Evolutionary conservation across 768 basidiomycete species (phyloP).

Genomic region (Rhodotorula graminis): DNA sequence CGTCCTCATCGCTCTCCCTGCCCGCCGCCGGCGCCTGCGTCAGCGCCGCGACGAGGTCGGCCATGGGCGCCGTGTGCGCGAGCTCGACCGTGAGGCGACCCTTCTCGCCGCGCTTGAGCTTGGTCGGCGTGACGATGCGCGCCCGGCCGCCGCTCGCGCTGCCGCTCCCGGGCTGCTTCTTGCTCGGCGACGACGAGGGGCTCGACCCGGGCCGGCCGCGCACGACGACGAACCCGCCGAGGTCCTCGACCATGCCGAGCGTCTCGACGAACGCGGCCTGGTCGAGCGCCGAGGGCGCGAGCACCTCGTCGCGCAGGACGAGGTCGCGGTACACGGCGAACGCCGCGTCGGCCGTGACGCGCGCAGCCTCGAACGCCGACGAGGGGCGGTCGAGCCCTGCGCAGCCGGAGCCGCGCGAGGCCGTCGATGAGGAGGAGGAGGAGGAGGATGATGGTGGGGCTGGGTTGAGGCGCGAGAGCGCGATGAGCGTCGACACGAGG

Average conservation of each 20-base stretch:
- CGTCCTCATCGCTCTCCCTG: background rate
- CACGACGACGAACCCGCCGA: conserved; percentile 13
- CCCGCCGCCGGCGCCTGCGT: background rate
- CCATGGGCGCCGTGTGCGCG: background rate
- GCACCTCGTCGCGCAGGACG: conserved; percentile 7
- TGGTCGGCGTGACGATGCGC: background rate
- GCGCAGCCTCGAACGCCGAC: background rate
- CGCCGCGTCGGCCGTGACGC: conserved; percentile 11
- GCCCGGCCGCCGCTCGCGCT: too few species aligned
- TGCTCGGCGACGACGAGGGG: background rate
- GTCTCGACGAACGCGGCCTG: conserved; percentile 11
- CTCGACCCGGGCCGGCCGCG: conserved; percentile 1
- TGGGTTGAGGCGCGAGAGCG: conserved; percentile 17
- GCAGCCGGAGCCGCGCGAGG: too few species aligned
- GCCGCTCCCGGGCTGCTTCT: too few species aligned
- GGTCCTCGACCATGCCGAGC: conserved; percentile 26
- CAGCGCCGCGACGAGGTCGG: background rate
- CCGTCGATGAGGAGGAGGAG: background rate
- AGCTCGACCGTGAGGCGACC: conserved; percentile 6
- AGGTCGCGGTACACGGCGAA: conserved; percentile 24
- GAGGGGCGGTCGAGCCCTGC: conserved; percentile 11
- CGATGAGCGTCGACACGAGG: conserved; percentile 25
- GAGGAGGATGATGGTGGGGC: too few species aligned
- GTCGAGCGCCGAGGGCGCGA: background rate
- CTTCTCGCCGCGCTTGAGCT: background rate